A percentile compares a stretch with the other conserved stretches of the same genome.
Evolutionary conservation across 2,329 filamentous ascomycete species (phyloP).

Genomic region (Corinectria fuckeliana): DNA sequence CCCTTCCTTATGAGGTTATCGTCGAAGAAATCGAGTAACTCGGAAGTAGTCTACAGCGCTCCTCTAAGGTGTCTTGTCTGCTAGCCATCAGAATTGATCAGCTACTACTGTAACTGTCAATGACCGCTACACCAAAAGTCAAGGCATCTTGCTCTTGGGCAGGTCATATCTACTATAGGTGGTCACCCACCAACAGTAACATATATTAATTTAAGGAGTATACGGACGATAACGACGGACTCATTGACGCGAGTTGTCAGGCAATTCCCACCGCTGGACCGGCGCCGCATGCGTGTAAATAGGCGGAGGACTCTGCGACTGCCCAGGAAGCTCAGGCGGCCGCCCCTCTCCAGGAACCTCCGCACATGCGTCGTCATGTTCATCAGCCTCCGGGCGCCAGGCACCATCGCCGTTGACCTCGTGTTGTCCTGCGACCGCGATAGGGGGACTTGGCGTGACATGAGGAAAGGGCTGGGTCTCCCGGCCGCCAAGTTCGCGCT

Average conservation of each 20-base stretch:
- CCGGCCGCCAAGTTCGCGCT: constrained; percentile 25
- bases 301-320: constrained; percentile 23
- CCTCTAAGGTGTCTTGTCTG: too few relatives aligned
- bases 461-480: constrained; percentile 22
- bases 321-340: constrained; percentile 23
- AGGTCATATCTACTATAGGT: too few relatives aligned
- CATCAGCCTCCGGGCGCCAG: constrained; percentile 33
- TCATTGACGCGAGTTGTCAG: constrained; percentile 27
- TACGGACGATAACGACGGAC: too few relatives aligned
- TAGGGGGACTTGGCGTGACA: constrained; percentile 26
- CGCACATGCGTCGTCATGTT: constrained; percentile 19
- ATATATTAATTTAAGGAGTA: too few relatives aligned
- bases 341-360: constrained; percentile 28
- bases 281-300: constrained; percentile 8
- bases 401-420: constrained; percentile 28
- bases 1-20: too few relatives aligned
- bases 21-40: too few relatives aligned
- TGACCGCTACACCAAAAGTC: too few relatives aligned
- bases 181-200: too few relatives aligned
- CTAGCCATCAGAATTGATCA: too few relatives aligned
- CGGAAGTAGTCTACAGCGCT: too few relatives aligned
- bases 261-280: constrained; percentile 33
- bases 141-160: too few relatives aligned
- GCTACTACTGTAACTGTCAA: too few relatives aligned
- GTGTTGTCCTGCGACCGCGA: constrained; percentile 28